Evolutionary conservation across 164 flowering plant species (phyloP).

Genomic region (Sextonia rubra): DNA sequence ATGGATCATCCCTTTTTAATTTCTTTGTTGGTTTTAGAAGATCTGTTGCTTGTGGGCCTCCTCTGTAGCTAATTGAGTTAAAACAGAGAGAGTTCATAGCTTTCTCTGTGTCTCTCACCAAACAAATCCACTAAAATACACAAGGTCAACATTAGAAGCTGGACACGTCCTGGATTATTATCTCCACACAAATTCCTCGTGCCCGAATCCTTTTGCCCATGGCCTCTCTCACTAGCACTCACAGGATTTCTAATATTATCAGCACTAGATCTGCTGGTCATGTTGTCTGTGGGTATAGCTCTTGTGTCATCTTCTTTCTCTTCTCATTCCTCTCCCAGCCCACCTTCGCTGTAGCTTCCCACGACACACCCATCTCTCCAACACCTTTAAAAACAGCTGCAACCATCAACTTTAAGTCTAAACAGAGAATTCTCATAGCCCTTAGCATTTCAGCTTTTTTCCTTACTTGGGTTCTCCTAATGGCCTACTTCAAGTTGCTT

Average conservation of each 20-base stretch:
- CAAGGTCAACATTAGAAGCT: background rate
- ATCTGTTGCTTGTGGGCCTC: background rate
- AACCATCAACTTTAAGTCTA: background rate
- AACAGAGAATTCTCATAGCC: background rate
- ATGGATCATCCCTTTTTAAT: no score
- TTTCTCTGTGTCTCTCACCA: background rate
- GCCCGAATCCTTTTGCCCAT: background rate
- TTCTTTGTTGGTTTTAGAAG: no score
- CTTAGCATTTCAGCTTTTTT: background rate
- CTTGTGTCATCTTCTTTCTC: background rate
- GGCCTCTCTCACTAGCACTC: slow-evolving; percentile 8
- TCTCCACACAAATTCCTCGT: background rate
- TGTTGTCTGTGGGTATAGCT: slow-evolving; percentile 12
- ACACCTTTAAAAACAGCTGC: slow-evolving; percentile 4
- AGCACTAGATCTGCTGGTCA: slow-evolving; percentile 9
- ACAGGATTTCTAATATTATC: background rate
- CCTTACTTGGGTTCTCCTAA: background rate
- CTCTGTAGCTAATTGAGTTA: background rate
- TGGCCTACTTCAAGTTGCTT: slow-evolving; percentile 22
- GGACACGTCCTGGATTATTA: background rate
- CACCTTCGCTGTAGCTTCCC: slow-evolving; percentile 18
- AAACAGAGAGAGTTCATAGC: background rate
- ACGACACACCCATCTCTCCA: slow-evolving; percentile 5
- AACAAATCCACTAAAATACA: background rate
- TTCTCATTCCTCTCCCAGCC: background rate